These are phyloP conservation scores for Cordyceps cateniannulata DNA, from an alignment of 2,329 filamentous ascomycete genomes.

Conservation along the genomic window DNA sequence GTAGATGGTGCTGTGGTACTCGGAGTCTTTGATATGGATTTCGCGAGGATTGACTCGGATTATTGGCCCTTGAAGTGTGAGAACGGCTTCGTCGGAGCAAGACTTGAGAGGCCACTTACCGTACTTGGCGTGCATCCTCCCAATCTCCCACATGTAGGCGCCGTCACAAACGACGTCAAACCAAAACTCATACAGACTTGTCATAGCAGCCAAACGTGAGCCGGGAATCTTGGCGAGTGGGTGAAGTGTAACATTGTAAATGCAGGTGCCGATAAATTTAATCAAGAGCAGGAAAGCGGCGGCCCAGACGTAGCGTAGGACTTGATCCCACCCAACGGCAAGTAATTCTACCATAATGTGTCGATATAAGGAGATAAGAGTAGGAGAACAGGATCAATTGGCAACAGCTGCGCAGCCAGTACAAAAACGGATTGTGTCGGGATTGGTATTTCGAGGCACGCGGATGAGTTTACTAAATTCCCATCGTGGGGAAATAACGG, in stretches of 20 bases:
- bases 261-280: background rate
- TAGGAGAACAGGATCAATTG: no score
- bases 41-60: constrained; percentile 28
- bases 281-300: background rate
- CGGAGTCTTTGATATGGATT: constrained; percentile 23
- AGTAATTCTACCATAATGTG: no score
- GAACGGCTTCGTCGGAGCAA: background rate
- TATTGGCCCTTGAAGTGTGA: constrained; percentile 22
- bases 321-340: no score
- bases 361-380: no score
- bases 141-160: background rate
- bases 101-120: background rate
- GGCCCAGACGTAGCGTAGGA: background rate
- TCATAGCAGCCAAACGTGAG: background rate
- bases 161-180: background rate
- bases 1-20: constrained; percentile 19
- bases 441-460: no score
- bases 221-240: background rate
- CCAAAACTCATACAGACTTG: background rate
- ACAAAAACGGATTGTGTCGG: no score
- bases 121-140: background rate
- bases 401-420: no score
- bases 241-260: background rate
- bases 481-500: no score
- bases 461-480: no score